A percentile compares a stretch with the other conserved stretches of the same genome.
Conservation (phyloP, 2,329 filamentous ascomycete genomes). For the Penicillium sp. region DNA sequence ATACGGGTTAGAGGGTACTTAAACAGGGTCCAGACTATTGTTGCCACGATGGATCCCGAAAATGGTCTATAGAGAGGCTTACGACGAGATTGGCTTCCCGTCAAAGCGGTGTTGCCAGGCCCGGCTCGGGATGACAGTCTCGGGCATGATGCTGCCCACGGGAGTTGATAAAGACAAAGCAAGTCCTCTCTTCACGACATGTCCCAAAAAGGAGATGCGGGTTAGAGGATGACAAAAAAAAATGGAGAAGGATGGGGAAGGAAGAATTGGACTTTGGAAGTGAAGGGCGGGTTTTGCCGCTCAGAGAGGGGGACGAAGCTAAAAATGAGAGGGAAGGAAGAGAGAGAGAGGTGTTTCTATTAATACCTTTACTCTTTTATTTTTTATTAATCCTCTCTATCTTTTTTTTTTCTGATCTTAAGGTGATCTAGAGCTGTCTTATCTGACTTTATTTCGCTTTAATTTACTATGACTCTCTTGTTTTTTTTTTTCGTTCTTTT, state of each 20-base stretch:
- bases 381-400: not conserved
- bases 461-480: not conserved
- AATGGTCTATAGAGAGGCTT: slow-evolving; percentile 9
- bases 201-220: slow-evolving; percentile 9
- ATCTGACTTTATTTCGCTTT: not conserved
- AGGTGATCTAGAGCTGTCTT: slow-evolving; percentile 6
- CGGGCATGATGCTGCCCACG: slow-evolving; percentile 24
- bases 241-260: slow-evolving; percentile 2
- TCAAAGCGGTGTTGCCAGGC: slow-evolving; percentile 33
- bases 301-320: slow-evolving; percentile 8
- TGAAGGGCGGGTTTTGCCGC: slow-evolving; percentile 25
- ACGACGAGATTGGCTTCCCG: slow-evolving; percentile 32
- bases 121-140: slow-evolving; percentile 5
- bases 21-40: not conserved
- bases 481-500: not conserved
- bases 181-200: slow-evolving; percentile 17
- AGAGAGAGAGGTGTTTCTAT: slow-evolving; percentile 15
- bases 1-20: not conserved
- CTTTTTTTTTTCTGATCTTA: not conserved
- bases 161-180: slow-evolving; percentile 1
- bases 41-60: not conserved
- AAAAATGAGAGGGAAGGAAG: slow-evolving; percentile 2
- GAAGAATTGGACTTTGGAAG: slow-evolving; percentile 10
- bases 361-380: slow-evolving; percentile 1
- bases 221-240: slow-evolving; percentile 13